Conservation (phyloP, 805 yeast species). For the Yarrowia sp. region DNA sequence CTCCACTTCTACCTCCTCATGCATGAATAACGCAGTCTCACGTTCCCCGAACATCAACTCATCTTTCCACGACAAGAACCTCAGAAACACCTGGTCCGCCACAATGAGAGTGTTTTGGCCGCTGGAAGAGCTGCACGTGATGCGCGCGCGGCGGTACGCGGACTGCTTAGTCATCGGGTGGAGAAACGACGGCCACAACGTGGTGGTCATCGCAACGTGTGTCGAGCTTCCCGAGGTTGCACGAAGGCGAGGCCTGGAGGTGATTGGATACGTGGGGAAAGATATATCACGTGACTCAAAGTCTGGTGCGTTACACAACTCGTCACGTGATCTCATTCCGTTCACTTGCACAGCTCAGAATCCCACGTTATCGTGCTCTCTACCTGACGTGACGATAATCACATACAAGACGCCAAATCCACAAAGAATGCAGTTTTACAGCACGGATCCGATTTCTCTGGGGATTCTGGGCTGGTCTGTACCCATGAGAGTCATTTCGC, state of each 20-base stretch:
- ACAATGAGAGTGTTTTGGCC: constrained; percentile 50
- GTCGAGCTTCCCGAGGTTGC: not conserved
- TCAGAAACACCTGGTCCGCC: not conserved
- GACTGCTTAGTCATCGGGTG: constrained; percentile 45
- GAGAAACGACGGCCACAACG: constrained; percentile 43
- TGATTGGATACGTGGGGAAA: not conserved
- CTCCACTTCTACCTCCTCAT: not conserved
- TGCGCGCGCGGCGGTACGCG: constrained; percentile 39
- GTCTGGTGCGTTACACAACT: not conserved
- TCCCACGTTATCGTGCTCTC: not conserved
- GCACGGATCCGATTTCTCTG: constrained; percentile 73
- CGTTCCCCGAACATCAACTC: constrained; percentile 8
- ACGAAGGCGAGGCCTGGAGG: not conserved
- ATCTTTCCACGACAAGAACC: not conserved
- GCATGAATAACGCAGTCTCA: not conserved
- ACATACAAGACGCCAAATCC: constrained; percentile 77
- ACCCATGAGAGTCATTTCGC: constrained; percentile 45
- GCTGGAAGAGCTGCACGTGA: constrained; percentile 45
- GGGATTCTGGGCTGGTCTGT: constrained; percentile 53
- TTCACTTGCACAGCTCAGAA: not conserved
- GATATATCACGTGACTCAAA: not conserved
- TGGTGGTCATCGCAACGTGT: constrained; percentile 22
- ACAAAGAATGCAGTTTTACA: constrained; percentile 74
- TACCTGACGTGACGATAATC: constrained; percentile 49
- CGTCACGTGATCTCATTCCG: not conserved